Conservation (phyloP, 2,329 filamentous ascomycete species). For the Volutella citrinella region DNA sequence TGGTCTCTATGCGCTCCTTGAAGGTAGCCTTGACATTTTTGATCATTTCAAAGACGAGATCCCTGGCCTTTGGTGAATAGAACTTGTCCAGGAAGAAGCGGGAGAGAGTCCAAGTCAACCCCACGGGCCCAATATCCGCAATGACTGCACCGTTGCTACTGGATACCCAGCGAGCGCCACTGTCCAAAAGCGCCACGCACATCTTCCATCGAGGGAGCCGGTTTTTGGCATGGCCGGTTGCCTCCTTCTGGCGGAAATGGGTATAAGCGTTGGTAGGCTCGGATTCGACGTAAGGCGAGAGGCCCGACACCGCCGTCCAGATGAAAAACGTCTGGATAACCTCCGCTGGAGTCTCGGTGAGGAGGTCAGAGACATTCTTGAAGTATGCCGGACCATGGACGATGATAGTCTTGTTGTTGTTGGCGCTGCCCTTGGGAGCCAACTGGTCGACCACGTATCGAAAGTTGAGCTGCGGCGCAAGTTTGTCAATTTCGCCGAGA, state of each 20-base stretch:
- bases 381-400: constrained; percentile 60
- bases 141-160: fast-evolving
- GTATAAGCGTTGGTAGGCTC: constrained; percentile 57
- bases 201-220: constrained; percentile 8
- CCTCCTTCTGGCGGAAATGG: constrained; percentile 58
- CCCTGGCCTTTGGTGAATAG: constrained; percentile 64
- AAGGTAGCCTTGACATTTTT: constrained; percentile 68
- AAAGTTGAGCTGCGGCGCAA: constrained; percentile 8
- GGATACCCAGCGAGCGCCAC: constrained; percentile 9
- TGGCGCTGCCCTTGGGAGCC: constrained; percentile 11
- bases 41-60: constrained; percentile 67
- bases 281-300: constrained; percentile 53
- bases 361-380: constrained; percentile 52
- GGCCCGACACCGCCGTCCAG: constrained; percentile 60
- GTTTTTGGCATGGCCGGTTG: constrained; percentile 38
- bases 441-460: constrained; percentile 6
- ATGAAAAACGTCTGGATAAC: constrained; percentile 60
- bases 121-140: constrained; percentile 16
- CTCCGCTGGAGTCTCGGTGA: constrained; percentile 51
- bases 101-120: constrained; percentile 65
- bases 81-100: constrained; percentile 68
- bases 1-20: constrained; percentile 53
- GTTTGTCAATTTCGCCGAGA: constrained; percentile 3
- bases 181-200: constrained; percentile 8
- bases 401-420: constrained; percentile 40